Base-by-base conservation (phyloP, 768 basidiomycete genomes). In the Rhodotorula diobovata region DNA sequence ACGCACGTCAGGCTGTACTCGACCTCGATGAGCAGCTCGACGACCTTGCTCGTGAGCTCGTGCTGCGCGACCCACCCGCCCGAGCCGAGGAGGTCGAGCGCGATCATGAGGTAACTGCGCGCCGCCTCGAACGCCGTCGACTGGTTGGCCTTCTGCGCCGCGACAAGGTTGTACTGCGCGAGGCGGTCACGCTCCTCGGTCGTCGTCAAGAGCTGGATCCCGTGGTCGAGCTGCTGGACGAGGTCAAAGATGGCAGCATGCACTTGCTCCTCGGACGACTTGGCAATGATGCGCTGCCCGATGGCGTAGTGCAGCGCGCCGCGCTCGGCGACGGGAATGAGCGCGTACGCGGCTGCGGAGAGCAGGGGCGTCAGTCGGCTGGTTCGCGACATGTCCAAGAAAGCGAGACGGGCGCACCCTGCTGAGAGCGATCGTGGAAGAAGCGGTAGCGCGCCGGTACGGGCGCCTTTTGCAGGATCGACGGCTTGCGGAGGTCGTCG, bases 371-470 rank as follows among this genome's bases (percentile, higher is more conserved):
- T 45, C 30, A 54, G 32, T 61, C 12, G 20, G 10, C 2, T 14
- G 21, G 16, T 21, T 2, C 9, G 46, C 21, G 39, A 6, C 4
- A 14, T 9, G 32, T 7, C 28, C 12, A n/a, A 18, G 34, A 32
- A 35, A 11, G 34, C 28, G 51, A 4, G 11, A 9, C 46, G 23
- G 23, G 48, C 48, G 6, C 48, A 67, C 66, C 72, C 41, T 74
- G 73, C 66, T 74, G 73, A 37, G 62, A 67, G 4, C 73, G 73
- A 48, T 74, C 73, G 60, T 74, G 73, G 56, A 71, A 74, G 69
- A 74, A 74, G 23, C 66, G 55, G 53, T 69, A 69, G 5, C 12
- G 25, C 14, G n/a, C n/a, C 8, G 65, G 65, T 0, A 67, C 61
- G 0, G 60, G 39, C 28, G 58, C 35, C n/a, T 53, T 60, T 50